Conservation (phyloP, 2,329 filamentous ascomycete species). For the Phyllosticta citriasiana region DNA sequence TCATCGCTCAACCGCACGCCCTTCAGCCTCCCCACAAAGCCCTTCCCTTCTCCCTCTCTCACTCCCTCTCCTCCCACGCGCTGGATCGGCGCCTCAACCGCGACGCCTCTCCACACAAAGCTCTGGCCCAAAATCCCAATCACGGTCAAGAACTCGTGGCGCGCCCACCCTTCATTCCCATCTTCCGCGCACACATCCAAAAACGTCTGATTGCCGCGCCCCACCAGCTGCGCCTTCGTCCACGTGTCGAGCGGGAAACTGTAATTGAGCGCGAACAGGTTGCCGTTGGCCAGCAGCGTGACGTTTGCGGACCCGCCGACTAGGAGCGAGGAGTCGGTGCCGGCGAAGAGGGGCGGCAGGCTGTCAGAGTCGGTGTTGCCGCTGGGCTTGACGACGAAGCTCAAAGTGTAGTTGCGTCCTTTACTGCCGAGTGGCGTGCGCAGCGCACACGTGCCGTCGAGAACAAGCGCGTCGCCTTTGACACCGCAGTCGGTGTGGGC, state of each 20-base stretch:
- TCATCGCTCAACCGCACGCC: neutral
- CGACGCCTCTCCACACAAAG: slow-evolving; percentile 35
- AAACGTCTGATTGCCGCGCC: slow-evolving; percentile 28
- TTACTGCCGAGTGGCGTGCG: slow-evolving; percentile 43
- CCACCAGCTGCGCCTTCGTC: slow-evolving; percentile 27
- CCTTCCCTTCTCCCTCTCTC: slow-evolving; percentile 13
- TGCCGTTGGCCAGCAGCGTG: slow-evolving; percentile 30
- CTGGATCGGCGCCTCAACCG: slow-evolving; percentile 36
- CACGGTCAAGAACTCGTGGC: slow-evolving; percentile 30
- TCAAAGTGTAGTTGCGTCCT: slow-evolving; percentile 47
- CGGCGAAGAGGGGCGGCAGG: slow-evolving; percentile 26
- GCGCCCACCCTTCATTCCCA: slow-evolving; percentile 17
- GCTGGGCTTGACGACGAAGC: slow-evolving; percentile 29
- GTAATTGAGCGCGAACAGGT: slow-evolving; percentile 32
- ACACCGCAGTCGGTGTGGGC: slow-evolving; percentile 18
- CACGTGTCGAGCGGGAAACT: slow-evolving; percentile 29
- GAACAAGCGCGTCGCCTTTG: neutral
- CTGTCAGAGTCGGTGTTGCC: slow-evolving; percentile 22
- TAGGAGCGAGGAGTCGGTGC: slow-evolving; percentile 34
- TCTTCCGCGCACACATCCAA: slow-evolving; percentile 16
- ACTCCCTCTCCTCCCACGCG: slow-evolving; percentile 26
- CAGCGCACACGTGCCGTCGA: slow-evolving; percentile 33
- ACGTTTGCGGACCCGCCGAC: slow-evolving; percentile 19
- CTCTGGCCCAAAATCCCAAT: slow-evolving; percentile 34
- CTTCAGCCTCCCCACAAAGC: neutral